phyloP scores from a whole-genome alignment of 352 stramenopile species.

The Pythium rhizo-oryzae region DNA sequence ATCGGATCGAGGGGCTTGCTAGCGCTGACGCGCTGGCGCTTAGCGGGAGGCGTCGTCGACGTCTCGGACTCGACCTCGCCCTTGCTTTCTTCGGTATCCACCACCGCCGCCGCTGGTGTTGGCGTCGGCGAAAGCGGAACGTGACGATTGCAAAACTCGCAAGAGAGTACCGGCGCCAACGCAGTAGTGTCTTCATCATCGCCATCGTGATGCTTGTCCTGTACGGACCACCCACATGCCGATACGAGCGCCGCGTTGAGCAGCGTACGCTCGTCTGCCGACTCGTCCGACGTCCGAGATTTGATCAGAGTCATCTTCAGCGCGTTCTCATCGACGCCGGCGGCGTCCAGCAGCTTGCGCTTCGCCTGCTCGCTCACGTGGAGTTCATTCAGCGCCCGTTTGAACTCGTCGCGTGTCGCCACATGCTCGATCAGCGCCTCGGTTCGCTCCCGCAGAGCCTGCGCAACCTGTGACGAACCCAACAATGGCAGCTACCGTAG shows the following conservation, averaged over 20 bases:
- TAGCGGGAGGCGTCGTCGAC: slow-evolving; percentile 23
- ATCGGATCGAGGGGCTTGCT: slow-evolving; percentile 23
- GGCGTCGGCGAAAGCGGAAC: not conserved
- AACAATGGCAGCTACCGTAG: slow-evolving; percentile 37
- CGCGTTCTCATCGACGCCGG: not conserved
- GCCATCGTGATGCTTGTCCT: slow-evolving; percentile 2
- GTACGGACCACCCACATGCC: slow-evolving; percentile 46
- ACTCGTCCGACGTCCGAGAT: not conserved
- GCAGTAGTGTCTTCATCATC: not conserved
- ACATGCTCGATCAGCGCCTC: slow-evolving; percentile 27
- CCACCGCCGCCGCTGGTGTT: not conserved
- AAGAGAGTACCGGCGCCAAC: slow-evolving; percentile 29
- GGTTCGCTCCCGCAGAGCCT: slow-evolving; percentile 33
- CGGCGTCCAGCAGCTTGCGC: slow-evolving; percentile 1
- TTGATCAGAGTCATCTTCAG: slow-evolving; percentile 2
- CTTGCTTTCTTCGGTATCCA: slow-evolving; percentile 14
- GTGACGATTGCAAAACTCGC: slow-evolving; percentile 50
- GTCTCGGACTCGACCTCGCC: not conserved
- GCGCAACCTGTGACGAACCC: slow-evolving; percentile 31
- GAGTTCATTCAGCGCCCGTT: slow-evolving; percentile 4
- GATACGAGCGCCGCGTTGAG: slow-evolving; percentile 39
- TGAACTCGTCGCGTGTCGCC: slow-evolving; percentile 9
- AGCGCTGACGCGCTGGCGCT: slow-evolving; percentile 30
- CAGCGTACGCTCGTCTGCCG: not conserved
- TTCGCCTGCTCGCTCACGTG: slow-evolving; percentile 2